Evolutionary conservation across 2,329 filamentous ascomycete genomes (phyloP).

Genomic region (Scedosporium apiospermum): DNA sequence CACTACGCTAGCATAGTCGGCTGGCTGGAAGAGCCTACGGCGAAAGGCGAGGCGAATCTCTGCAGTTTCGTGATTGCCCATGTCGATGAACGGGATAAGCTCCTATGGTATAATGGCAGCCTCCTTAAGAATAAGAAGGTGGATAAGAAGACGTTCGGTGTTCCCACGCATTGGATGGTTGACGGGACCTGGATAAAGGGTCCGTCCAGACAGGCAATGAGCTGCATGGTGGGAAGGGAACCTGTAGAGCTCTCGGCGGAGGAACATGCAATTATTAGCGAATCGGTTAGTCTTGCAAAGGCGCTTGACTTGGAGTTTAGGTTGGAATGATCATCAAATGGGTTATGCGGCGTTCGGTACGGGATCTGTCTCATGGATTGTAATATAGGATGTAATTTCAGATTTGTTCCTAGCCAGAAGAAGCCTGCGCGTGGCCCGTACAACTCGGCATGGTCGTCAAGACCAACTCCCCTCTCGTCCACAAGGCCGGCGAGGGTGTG

Average conservation of each 20-base stretch:
- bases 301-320: neutral
- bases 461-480: constrained; percentile 89
- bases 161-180: constrained; percentile 29
- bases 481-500: constrained; percentile 96
- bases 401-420: too few relatives aligned
- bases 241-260: neutral
- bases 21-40: constrained; percentile 13
- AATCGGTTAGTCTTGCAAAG: neutral
- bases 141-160: constrained; percentile 20
- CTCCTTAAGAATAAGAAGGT: constrained; percentile 29
- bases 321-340: neutral
- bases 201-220: constrained; percentile 21
- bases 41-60: constrained; percentile 12
- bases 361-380: too few relatives aligned
- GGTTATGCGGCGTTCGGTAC: too few relatives aligned
- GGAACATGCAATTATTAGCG: neutral
- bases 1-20: constrained; percentile 33
- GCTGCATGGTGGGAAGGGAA: constrained; percentile 23
- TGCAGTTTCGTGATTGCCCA: constrained; percentile 34
- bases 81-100: constrained; percentile 23
- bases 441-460: constrained; percentile 99
- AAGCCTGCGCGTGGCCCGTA: constrained; percentile 71
- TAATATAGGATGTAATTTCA: too few relatives aligned
- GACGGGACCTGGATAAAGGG: constrained; percentile 27
- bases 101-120: constrained; percentile 34